A percentile compares a stretch with the other conserved stretches of the same genome.
Conservation (phyloP, 2,329 filamentous ascomycete species). For the Diaporthe sp. region DNA sequence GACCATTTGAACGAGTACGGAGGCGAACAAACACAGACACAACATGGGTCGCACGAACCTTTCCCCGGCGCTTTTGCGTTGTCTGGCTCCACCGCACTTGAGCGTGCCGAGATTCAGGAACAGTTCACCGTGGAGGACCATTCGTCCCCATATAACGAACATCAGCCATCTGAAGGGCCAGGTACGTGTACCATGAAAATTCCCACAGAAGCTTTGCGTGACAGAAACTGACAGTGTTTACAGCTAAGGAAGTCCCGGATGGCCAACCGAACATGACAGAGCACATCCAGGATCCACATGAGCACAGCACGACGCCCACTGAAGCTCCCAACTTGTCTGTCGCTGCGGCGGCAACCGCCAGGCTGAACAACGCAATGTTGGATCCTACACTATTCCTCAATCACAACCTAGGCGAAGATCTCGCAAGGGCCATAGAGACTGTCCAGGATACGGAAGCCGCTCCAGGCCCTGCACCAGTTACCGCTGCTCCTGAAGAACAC, state of each 20-base stretch:
- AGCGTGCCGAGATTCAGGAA: slow-evolving; percentile 69
- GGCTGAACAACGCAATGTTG: slow-evolving; percentile 67
- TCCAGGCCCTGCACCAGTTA: slow-evolving; percentile 38
- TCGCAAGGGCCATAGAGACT: slow-evolving; percentile 37
- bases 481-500: slow-evolving; percentile 35
- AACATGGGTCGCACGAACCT: slow-evolving; percentile 52
- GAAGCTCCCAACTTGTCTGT: slow-evolving; percentile 67
- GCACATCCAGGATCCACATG: slow-evolving; percentile 62
- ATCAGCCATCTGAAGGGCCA: slow-evolving; percentile 52
- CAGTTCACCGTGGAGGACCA: slow-evolving; percentile 72
- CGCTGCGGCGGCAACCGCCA: slow-evolving; percentile 69
- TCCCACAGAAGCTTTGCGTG: not conserved
- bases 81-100: slow-evolving; percentile 41
- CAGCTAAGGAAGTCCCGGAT: slow-evolving; percentile 41
- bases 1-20: slow-evolving; percentile 73
- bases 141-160: slow-evolving; percentile 63
- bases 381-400: slow-evolving; percentile 61
- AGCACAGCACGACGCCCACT: slow-evolving; percentile 53
- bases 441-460: slow-evolving; percentile 42
- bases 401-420: slow-evolving; percentile 40
- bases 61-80: slow-evolving; percentile 23
- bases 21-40: slow-evolving; percentile 64
- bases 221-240: not conserved
- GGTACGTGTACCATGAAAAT: slow-evolving; percentile 48
- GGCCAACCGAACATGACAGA: slow-evolving; percentile 62